Evolutionary conservation across 140 eudicot species (phyloP).

Genomic region (Cichorium intybus): DNA sequence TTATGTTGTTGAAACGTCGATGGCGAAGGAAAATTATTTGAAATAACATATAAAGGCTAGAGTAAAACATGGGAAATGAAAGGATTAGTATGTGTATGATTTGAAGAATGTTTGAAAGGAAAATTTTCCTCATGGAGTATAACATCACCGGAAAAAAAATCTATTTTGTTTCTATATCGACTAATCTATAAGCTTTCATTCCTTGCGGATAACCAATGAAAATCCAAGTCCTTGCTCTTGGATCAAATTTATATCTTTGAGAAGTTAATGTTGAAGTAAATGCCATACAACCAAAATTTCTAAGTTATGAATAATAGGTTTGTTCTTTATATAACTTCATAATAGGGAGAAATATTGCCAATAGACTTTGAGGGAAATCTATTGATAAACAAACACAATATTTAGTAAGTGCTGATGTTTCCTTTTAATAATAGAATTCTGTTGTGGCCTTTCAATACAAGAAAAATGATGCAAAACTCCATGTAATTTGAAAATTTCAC

Average conservation of each 20-base stretch:
- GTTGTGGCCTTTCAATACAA: conserved; percentile 1
- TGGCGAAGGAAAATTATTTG: no score
- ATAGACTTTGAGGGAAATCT: background rate
- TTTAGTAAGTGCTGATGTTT: background rate
- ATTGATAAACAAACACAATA: background rate
- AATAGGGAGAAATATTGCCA: background rate
- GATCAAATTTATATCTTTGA: background rate
- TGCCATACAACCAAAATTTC: no score
- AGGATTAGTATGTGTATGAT: no score
- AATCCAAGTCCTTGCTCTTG: background rate
- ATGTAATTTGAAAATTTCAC: background rate
- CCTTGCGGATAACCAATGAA: background rate
- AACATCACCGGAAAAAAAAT: background rate
- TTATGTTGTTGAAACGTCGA: no score
- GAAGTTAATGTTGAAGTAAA: background rate
- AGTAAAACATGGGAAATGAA: no score
- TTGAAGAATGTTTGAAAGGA: no score
- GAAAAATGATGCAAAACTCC: no score
- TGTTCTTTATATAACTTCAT: background rate
- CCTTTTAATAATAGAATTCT: background rate
- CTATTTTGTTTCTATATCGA: background rate
- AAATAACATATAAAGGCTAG: no score
- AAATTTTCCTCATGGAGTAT: no score
- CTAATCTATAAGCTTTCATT: background rate
- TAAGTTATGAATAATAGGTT: no score